A percentile compares a stretch with the other conserved stretches of the same genome.
These are phyloP conservation scores for Lonicera japonica DNA, from an alignment of 129 eudicot species.

Conservation along the genomic window DNA sequence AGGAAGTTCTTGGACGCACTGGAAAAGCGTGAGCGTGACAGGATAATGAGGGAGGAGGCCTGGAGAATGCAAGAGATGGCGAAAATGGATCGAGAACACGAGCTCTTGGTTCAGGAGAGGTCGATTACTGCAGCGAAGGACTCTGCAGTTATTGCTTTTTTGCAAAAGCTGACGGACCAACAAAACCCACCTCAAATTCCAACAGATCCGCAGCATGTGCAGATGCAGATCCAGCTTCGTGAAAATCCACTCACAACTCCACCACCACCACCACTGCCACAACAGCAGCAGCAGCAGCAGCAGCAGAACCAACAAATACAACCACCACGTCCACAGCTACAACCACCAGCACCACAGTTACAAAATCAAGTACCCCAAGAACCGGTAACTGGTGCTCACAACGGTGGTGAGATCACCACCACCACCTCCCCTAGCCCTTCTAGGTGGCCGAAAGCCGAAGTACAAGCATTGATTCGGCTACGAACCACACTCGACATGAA, in stretches of 20 bases:
- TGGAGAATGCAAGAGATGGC: slow-evolving; percentile 78
- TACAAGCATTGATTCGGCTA: slow-evolving; percentile 63
- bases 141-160: slow-evolving; percentile 53
- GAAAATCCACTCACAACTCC: slow-evolving; percentile 10
- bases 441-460: slow-evolving; percentile 89
- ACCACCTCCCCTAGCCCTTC: slow-evolving; percentile 47
- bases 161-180: slow-evolving; percentile 57
- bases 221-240: slow-evolving; percentile 16
- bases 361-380: background rate
- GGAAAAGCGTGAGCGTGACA: slow-evolving; percentile 70
- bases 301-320: background rate
- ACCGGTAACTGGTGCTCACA: slow-evolving; percentile 1
- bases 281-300: slow-evolving; percentile 1
- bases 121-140: slow-evolving; percentile 83
- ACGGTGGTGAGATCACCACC: slow-evolving; percentile 25
- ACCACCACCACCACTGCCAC: slow-evolving; percentile 1
- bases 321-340: background rate
- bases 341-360: background rate
- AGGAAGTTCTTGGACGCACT: slow-evolving; percentile 57
- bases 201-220: background rate
- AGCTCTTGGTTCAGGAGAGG: slow-evolving; percentile 67
- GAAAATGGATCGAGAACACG: slow-evolving; percentile 61
- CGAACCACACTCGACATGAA: slow-evolving; percentile 65
- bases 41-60: slow-evolving; percentile 67
- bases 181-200: slow-evolving; percentile 30